Evolutionary conservation across 2,329 filamentous ascomycete genomes (phyloP), one percentile per base, ranked within the genome.

Genomic region (Cladosporium sp.): DNA sequence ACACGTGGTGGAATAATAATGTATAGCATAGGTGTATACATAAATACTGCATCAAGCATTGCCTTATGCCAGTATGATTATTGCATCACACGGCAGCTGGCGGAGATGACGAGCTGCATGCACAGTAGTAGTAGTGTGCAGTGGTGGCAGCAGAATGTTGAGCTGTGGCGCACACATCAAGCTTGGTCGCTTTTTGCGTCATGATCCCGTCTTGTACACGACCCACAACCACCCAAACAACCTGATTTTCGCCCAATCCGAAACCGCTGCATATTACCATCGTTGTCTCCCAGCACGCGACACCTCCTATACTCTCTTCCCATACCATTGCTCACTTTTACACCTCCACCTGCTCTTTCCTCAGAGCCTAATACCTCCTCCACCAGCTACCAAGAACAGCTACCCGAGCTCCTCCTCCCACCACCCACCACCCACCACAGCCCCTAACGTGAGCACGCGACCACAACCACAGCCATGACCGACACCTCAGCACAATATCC

Each of bases 381-480:
- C 30, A 38, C 12, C 57, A 59, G 57, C 57, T 55, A 34, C 30
- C 52, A 34, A 34, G 32, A 2, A 30, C 30, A 57, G 52, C 52
- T 59, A 15, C 57, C 21, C 38, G 57, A 58, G 55, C 34, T 58
- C 36, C 28, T 32, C 30, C 30, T 11, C 2, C 52, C 7, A 21
- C 21, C 34, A 44, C 21, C 34, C 34, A 36, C n/a, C 10, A 24
- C 54, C 59, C 36, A 30, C 32, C 26, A 47, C 24, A 30, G 11
- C 61, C 32, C 61, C 51, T 55, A 38, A 57, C 49, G 34, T 36
- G 61, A 64, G 61, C 61, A 64, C 61, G 61, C 61, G 61, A 64
- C 61, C 61, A 64, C 61, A 41, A 34, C 4, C 54, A 14, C 47
- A 38, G 61, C 51, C 34, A 64, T 64, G 61, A 32, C 61, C 61